Conservation (phyloP, 768 basidiomycete species). For the Boletus barrowsii region DNA sequence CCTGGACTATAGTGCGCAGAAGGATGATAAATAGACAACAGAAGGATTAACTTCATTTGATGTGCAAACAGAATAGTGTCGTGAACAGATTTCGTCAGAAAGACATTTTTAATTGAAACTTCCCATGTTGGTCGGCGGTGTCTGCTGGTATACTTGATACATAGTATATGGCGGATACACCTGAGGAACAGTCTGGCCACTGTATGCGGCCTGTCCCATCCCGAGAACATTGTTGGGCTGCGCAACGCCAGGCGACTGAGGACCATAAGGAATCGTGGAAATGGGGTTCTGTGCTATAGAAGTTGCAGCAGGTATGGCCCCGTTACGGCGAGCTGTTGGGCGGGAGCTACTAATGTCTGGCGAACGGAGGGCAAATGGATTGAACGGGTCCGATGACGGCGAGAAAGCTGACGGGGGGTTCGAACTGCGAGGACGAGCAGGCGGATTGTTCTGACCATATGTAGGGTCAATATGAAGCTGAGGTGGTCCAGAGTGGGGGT, state of each 20-base stretch:
- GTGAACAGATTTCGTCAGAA: slow-evolving; percentile 36
- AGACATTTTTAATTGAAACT: slow-evolving; percentile 56
- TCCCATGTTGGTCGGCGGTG: slow-evolving; percentile 70
- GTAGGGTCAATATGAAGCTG: slow-evolving; percentile 68
- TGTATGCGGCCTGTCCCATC: slow-evolving; percentile 67
- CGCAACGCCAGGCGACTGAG: slow-evolving; percentile 58
- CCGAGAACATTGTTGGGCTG: slow-evolving; percentile 57
- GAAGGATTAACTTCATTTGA: slow-evolving; percentile 32
- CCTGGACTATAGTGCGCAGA: slow-evolving; percentile 23
- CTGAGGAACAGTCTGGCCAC: slow-evolving; percentile 57
- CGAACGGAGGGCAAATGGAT: slow-evolving; percentile 51
- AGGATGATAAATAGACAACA: slow-evolving; percentile 33
- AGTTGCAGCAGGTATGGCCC: slow-evolving; percentile 31
- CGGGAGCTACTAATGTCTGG: slow-evolving; percentile 53
- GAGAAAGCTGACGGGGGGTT: slow-evolving; percentile 48
- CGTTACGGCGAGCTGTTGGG: slow-evolving; percentile 45
- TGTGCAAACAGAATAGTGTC: slow-evolving; percentile 38
- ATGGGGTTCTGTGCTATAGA: slow-evolving; percentile 27
- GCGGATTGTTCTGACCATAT: slow-evolving; percentile 44
- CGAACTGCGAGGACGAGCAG: slow-evolving; percentile 45
- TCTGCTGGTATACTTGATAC: slow-evolving; percentile 82
- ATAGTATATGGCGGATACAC: slow-evolving; percentile 73
- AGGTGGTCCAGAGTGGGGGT: slow-evolving; percentile 74
- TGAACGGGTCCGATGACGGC: slow-evolving; percentile 53
- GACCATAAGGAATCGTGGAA: slow-evolving; percentile 47